Evolutionary conservation across 164 flowering plant genomes (phyloP).

Genomic region (Santalum album): DNA sequence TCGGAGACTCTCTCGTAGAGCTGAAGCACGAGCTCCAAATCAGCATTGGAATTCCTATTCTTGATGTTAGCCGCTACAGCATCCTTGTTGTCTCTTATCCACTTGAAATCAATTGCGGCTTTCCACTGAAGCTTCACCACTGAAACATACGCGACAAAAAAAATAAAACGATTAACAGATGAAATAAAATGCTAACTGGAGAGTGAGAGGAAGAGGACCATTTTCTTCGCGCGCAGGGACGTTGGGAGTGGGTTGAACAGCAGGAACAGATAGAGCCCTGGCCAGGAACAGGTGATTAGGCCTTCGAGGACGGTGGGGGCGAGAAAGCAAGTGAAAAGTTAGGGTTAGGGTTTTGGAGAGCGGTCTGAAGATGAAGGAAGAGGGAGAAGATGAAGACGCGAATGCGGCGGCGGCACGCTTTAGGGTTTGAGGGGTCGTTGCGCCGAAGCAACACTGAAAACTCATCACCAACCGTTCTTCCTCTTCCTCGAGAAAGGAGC

Average conservation of each 20-base stretch:
- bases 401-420: conserved; percentile 21
- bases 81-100: conserved; percentile 82
- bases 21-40: conserved; percentile 71
- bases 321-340: background rate
- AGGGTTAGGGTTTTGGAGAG: conserved; percentile 16
- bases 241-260: conserved; percentile 14
- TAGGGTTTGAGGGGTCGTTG: conserved; percentile 30
- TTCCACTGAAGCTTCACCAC: conserved; percentile 69
- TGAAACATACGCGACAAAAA: conserved; percentile 6
- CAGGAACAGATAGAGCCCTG: conserved; percentile 26
- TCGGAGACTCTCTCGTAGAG: conserved; percentile 49
- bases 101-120: conserved; percentile 85
- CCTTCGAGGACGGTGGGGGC: conserved; percentile 7
- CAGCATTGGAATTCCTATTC: conserved; percentile 62
- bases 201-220: conserved; percentile 11
- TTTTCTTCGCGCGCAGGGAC: conserved; percentile 10
- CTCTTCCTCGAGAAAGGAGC: no score
- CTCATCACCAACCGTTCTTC: no score
- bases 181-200: no score
- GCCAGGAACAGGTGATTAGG: conserved; percentile 12
- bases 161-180: background rate
- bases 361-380: conserved; percentile 13
- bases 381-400: conserved; percentile 17
- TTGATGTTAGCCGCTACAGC: conserved; percentile 61
- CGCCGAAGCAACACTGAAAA: conserved; percentile 21